Conservation (phyloP, 202 grass and related monocot genomes). For the Eragrostis tef region DNA sequence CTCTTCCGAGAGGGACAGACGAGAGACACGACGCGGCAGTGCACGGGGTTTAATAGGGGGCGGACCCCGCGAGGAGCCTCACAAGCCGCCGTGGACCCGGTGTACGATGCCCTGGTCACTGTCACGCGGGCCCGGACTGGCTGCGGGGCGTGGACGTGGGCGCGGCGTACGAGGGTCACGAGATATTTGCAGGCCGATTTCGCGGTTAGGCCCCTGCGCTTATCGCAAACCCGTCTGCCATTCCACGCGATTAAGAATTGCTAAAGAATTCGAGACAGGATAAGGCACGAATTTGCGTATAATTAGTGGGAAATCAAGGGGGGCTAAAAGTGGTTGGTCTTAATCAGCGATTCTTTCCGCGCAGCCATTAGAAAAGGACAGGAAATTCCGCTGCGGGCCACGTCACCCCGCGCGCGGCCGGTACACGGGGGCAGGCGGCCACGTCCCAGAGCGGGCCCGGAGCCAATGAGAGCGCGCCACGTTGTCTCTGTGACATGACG, state of each 20-base stretch:
- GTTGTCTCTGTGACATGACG: slow-evolving; percentile 19
- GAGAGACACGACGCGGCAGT: neutral
- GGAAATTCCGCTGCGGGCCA: neutral
- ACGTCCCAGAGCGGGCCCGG: neutral
- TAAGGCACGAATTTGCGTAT: neutral
- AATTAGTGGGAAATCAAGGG: neutral
- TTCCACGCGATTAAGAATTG: neutral
- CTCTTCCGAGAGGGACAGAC: neutral
- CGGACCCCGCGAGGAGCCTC: slow-evolving; percentile 17
- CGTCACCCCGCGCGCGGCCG: neutral
- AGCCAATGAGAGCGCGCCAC: neutral
- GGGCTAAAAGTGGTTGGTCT: neutral
- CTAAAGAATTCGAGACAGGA: neutral
- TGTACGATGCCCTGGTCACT: too few relatives aligned
- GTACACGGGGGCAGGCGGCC: neutral
- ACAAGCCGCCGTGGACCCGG: too few relatives aligned
- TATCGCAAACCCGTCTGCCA: accelerated
- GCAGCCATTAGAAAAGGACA: neutral
- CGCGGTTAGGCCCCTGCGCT: accelerated
- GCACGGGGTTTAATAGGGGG: slow-evolving; percentile 37
- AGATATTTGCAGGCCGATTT: neutral
- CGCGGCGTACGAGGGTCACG: slow-evolving; percentile 25
- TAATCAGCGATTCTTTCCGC: neutral
- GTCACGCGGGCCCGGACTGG: accelerated
- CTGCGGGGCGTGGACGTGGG: neutral